phyloP scores from a whole-genome alignment of 2,329 filamentous ascomycete species.

The Penicillium sp. region DNA sequence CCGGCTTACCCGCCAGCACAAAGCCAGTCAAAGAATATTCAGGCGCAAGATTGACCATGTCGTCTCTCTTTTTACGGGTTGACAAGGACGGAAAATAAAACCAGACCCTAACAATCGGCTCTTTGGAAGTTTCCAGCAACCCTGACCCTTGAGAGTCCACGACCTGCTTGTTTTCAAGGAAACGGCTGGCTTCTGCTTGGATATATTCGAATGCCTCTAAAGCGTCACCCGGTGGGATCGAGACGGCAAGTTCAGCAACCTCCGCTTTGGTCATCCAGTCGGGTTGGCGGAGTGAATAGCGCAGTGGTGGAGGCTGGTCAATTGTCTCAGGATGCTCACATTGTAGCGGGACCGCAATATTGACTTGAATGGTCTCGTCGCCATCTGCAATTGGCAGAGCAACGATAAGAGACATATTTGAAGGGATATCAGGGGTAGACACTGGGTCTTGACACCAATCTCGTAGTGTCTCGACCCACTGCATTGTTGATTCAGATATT shows the following conservation, averaged over 20 bases:
- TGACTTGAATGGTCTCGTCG: slow-evolving; percentile 29
- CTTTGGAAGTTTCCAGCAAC: neutral
- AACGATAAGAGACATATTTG: slow-evolving; percentile 25
- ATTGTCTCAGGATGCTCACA: slow-evolving; percentile 8
- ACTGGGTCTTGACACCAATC: slow-evolving; percentile 27
- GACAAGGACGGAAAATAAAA: slow-evolving; percentile 65
- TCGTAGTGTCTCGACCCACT: slow-evolving; percentile 28
- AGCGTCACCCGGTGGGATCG: slow-evolving; percentile 48
- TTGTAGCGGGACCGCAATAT: slow-evolving; percentile 30
- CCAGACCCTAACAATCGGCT: slow-evolving; percentile 55
- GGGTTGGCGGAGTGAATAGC: slow-evolving; percentile 49
- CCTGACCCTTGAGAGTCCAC: neutral
- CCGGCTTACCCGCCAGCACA: slow-evolving; percentile 62
- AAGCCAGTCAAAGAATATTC: slow-evolving; percentile 59
- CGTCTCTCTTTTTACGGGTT: slow-evolving; percentile 59
- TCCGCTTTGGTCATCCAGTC: slow-evolving; percentile 56
- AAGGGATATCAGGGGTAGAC: slow-evolving; percentile 14
- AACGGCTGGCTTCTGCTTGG: slow-evolving; percentile 36
- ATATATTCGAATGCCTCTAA: slow-evolving; percentile 50
- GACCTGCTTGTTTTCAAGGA: slow-evolving; percentile 27
- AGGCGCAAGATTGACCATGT: slow-evolving; percentile 57
- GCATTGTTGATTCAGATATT: slow-evolving; percentile 35
- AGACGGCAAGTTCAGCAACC: slow-evolving; percentile 37
- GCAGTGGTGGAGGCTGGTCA: slow-evolving; percentile 25
- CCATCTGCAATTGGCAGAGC: slow-evolving; percentile 25